Base-by-base conservation (phyloP, 2,329 filamentous ascomycete genomes). In the Phaeosphaeria sp. region DNA sequence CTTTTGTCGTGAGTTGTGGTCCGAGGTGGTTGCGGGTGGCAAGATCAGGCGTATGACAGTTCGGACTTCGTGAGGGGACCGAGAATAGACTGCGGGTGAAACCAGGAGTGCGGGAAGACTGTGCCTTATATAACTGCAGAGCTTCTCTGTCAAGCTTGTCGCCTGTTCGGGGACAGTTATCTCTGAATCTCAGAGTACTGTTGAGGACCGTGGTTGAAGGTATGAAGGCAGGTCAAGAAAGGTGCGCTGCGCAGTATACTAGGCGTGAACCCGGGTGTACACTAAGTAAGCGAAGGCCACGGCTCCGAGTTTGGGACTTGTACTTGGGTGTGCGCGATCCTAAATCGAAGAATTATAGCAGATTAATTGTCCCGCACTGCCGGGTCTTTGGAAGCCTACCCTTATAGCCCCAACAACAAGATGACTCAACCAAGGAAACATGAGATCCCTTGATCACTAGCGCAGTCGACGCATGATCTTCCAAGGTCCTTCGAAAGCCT, bases 261-360 rank as follows among this genome's bases (percentile, higher is more conserved):
- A 22, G 30, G 51, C 24, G 25, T 22, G 22, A 40, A 17, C 21
- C 17, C 2, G 21, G 42, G 8, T 21, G 42, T 45, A 33, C 21
- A 22, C 44, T 47, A 53, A 27, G n/a, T 53, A 46, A 53, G 51
- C 51, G 51, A 53, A 25, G 7, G 6, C 30, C 43, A 48, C 30
- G 27, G 11, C 30, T 36, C 30, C 30, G 3, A 36, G 6, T 36
- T 36, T 36, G 11, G 30, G 30, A 36, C 30, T 13, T 36, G 5
- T 7, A 36, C 30, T 36, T 36, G 30, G 15, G 30, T 13, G 30
- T 13, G 30, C 11, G 30, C 30, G 11, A 36, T 36, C 6, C 30
- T 36, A 36, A 36, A 36, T 36, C 25, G 3, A 36, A 36, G 40
- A 36, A 36, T 36, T 36, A 36, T 36, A 13, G 30, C 30, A 36